Percentiles rank a stretch among this genome's conserved stretches.
These are phyloP conservation scores for Boletus rubescentipes DNA, from an alignment of 768 basidiomycete genomes.

Conservation along the genomic window DNA sequence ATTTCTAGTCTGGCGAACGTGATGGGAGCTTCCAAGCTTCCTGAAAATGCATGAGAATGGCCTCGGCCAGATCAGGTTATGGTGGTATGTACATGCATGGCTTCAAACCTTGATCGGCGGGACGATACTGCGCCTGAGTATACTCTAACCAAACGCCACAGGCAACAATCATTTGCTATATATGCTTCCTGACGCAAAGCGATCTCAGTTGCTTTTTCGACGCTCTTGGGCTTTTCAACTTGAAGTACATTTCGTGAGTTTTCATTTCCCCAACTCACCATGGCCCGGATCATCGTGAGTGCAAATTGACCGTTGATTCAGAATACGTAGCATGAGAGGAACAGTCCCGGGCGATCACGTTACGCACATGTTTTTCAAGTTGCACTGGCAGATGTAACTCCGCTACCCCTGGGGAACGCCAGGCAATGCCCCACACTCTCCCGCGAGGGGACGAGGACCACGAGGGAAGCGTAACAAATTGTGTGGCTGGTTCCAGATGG, in stretches of 20 bases:
- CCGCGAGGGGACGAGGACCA: background rate
- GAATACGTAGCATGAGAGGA: background rate
- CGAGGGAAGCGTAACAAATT: background rate
- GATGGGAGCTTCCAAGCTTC: background rate
- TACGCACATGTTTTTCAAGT: background rate
- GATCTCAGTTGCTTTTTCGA: constrained; percentile 10
- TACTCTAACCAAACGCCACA: constrained; percentile 11
- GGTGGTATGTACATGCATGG: constrained; percentile 4
- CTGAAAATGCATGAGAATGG: constrained; percentile 23
- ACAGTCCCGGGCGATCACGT: background rate
- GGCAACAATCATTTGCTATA: constrained; percentile 8
- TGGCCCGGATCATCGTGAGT: background rate
- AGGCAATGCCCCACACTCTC: background rate
- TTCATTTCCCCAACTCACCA: background rate
- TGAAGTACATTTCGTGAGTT: background rate
- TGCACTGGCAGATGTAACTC: background rate
- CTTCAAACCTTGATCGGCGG: constrained; percentile 3
- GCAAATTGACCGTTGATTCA: background rate
- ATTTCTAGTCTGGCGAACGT: constrained; percentile 3
- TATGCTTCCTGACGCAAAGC: background rate
- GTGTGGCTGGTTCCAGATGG: background rate
- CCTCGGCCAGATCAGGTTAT: constrained; percentile 8
- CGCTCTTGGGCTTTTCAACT: background rate
- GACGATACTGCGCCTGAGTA: constrained; percentile 6
- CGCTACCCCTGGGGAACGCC: background rate